These are phyloP conservation scores for Bipolaris oryzae DNA, from an alignment of 2,329 filamentous ascomycete genomes.

Conservation along the genomic window DNA sequence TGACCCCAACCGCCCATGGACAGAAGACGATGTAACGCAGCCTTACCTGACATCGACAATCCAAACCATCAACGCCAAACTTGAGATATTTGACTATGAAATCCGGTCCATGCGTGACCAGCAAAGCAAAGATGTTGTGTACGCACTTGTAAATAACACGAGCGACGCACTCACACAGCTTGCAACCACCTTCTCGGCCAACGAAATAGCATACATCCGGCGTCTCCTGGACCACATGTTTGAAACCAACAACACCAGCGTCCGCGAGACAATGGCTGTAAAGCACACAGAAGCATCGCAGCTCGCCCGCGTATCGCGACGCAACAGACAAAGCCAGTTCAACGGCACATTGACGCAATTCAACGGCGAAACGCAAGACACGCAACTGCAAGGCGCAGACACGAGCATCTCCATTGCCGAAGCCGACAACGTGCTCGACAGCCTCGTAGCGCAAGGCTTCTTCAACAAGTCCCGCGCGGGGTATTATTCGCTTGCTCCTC, in stretches of 20 bases:
- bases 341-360: slow-evolving; percentile 35
- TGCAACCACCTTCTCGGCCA: slow-evolving; percentile 77
- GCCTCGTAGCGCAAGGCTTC: slow-evolving; percentile 81
- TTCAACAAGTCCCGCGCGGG: slow-evolving; percentile 73
- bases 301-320: slow-evolving; percentile 58
- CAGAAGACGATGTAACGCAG: slow-evolving; percentile 68
- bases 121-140: slow-evolving; percentile 67
- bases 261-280: slow-evolving; percentile 84
- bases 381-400: slow-evolving; percentile 49
- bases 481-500: slow-evolving; percentile 77
- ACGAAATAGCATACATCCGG: slow-evolving; percentile 90
- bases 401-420: slow-evolving; percentile 72
- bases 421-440: slow-evolving; percentile 73
- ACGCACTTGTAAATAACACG: slow-evolving; percentile 84
- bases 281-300: slow-evolving; percentile 79
- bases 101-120: slow-evolving; percentile 79
- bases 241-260: slow-evolving; percentile 78
- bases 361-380: slow-evolving; percentile 41
- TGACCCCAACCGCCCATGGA: slow-evolving; percentile 53
- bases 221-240: slow-evolving; percentile 90
- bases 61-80: slow-evolving; percentile 69
- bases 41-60: slow-evolving; percentile 73
- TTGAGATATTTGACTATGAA: slow-evolving; percentile 85
- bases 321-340: slow-evolving; percentile 38
- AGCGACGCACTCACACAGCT: slow-evolving; percentile 86